These are phyloP conservation scores for Nitzschia sp. DNA, from an alignment of 108 stramenopile species.

Conservation along the genomic window DNA sequence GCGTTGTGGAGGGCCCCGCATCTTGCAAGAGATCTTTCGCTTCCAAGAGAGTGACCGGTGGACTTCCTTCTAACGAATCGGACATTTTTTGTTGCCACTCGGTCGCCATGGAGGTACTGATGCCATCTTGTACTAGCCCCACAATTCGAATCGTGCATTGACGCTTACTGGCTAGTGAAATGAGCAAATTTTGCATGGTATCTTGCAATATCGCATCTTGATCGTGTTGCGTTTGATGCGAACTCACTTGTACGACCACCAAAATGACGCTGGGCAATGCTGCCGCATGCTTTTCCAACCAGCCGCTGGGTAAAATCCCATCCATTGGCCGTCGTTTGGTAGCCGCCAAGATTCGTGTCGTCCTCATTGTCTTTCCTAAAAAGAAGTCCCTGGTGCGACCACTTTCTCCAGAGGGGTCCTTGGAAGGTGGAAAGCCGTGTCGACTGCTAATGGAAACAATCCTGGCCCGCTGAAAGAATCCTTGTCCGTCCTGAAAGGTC, in stretches of 20 bases:
- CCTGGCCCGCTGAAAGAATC: slow-evolving; percentile 66
- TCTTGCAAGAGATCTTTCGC: slow-evolving; percentile 19
- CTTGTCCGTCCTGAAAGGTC: slow-evolving; percentile 45
- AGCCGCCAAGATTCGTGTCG: slow-evolving; percentile 15
- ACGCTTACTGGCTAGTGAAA: slow-evolving; percentile 63
- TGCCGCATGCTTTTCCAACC: slow-evolving; percentile 77
- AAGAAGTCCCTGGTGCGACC: slow-evolving; percentile 37
- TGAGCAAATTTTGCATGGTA: slow-evolving; percentile 55
- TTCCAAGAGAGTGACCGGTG: slow-evolving; percentile 21
- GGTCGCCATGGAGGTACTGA: slow-evolving; percentile 32
- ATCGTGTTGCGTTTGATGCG: slow-evolving; percentile 15
- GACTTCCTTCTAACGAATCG: slow-evolving; percentile 8
- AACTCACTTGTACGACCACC: slow-evolving; percentile 53
- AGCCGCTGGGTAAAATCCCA: slow-evolving; percentile 73
- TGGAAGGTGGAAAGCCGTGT: slow-evolving; percentile 82
- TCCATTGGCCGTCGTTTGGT: slow-evolving; percentile 46
- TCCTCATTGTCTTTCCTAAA: slow-evolving; percentile 4
- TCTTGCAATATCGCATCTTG: slow-evolving; percentile 48
- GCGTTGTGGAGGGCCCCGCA: slow-evolving; percentile 13
- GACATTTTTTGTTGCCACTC: slow-evolving; percentile 34
- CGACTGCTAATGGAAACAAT: slow-evolving; percentile 53
- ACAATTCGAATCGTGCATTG: slow-evolving; percentile 63
- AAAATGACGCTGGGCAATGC: slow-evolving; percentile 74
- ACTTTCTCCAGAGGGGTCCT: slow-evolving; percentile 60
- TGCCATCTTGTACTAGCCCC: slow-evolving; percentile 50